Evolutionary conservation across 768 basidiomycete species (phyloP).

Genomic region (Tulasnella sp.): DNA sequence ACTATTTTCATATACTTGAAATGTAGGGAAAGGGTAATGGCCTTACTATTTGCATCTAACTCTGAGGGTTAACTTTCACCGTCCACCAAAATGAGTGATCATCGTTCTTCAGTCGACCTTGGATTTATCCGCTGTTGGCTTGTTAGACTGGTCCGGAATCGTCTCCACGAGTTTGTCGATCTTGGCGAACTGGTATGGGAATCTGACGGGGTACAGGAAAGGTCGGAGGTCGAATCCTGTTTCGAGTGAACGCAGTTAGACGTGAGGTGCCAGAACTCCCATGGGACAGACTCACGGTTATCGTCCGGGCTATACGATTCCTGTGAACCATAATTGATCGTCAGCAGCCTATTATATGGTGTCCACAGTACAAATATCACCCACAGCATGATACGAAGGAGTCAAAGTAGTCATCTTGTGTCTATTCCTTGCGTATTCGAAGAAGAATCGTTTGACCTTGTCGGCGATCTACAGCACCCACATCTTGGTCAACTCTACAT

Average conservation of each 20-base stretch:
- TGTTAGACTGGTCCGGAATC: too few relatives aligned
- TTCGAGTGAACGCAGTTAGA: conserved; percentile 21
- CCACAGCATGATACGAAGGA: conserved; percentile 85
- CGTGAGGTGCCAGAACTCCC: background rate
- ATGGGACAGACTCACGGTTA: conserved; percentile 56
- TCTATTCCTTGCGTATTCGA: conserved; percentile 89
- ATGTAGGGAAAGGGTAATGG: too few relatives aligned
- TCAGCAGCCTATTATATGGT: background rate
- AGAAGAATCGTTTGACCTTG: conserved; percentile 96
- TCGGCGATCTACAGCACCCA: conserved; percentile 64
- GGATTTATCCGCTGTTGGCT: too few relatives aligned
- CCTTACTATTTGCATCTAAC: too few relatives aligned
- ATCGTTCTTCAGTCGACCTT: too few relatives aligned
- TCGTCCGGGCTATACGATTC: conserved; percentile 96
- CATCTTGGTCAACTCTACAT: background rate
- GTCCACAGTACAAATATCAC: conserved; percentile 29
- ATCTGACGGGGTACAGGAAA: conserved; percentile 90
- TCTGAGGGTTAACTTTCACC: too few relatives aligned
- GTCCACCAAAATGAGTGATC: too few relatives aligned
- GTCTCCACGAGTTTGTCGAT: conserved; percentile 91
- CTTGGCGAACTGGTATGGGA: conserved; percentile 95
- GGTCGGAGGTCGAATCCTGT: conserved; percentile 91
- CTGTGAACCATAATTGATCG: conserved; percentile 38
- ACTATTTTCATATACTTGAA: too few relatives aligned
- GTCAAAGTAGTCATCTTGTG: conserved; percentile 99